Conservation (phyloP, 495 filamentous ascomycete species). For the Penicillium steckii region DNA sequence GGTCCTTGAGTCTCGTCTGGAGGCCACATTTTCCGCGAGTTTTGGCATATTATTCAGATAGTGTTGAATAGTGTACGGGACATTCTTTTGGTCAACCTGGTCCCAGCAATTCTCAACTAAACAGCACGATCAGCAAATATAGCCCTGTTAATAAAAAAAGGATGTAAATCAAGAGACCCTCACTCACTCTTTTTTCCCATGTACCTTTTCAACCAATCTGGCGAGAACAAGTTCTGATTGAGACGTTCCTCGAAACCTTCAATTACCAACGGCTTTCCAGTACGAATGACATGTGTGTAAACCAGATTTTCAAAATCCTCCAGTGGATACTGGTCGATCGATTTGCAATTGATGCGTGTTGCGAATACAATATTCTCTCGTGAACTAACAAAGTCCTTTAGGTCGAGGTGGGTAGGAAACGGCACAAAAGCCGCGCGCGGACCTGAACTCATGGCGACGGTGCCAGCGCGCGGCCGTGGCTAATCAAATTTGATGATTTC, state of each 20-base stretch:
- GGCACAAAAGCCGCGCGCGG: slow-evolving; percentile 71
- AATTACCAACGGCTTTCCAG: slow-evolving; percentile 82
- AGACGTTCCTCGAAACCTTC: slow-evolving; percentile 66
- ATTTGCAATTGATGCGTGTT: slow-evolving; percentile 67
- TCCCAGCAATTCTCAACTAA: slow-evolving; percentile 70
- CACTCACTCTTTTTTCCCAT: slow-evolving; percentile 70
- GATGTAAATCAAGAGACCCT: background rate
- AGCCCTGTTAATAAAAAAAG: background rate
- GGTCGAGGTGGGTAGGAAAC: slow-evolving; percentile 78
- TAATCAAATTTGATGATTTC: background rate
- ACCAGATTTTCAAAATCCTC: slow-evolving; percentile 80
- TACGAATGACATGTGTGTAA: slow-evolving; percentile 72
- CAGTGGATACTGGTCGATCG: slow-evolving; percentile 67
- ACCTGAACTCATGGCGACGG: slow-evolving; percentile 5
- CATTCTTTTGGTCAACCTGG: slow-evolving; percentile 62
- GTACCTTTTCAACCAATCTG: slow-evolving; percentile 71
- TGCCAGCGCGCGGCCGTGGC: background rate
- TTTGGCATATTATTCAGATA: slow-evolving; percentile 81
- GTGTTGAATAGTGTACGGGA: slow-evolving; percentile 79
- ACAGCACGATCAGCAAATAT: background rate
- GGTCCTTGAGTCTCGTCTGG: background rate
- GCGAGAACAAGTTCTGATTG: slow-evolving; percentile 68
- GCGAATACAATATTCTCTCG: slow-evolving; percentile 84
- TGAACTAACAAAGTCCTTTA: slow-evolving; percentile 67
- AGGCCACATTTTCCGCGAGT: slow-evolving; percentile 32